phyloP scores from a whole-genome alignment of 305 asterid genomes.

The Fraxinus sp. region DNA sequence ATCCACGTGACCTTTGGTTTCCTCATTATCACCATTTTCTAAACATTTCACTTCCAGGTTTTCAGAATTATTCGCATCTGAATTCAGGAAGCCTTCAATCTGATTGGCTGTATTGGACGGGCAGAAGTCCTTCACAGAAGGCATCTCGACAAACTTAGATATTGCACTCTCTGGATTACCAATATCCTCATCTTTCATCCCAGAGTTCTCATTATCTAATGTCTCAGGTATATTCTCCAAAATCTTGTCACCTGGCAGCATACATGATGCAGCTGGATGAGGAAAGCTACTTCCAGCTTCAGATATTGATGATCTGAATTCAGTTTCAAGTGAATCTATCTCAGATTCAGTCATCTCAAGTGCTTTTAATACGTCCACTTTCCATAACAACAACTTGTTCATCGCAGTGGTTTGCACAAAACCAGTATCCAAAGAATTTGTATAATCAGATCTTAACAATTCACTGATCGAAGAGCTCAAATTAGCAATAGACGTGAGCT shows the following conservation, averaged over 20 bases:
- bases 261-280: slow-evolving; percentile 30
- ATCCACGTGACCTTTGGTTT: slow-evolving; percentile 27
- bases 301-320: slow-evolving; percentile 34
- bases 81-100: slow-evolving; percentile 27
- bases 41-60: slow-evolving; percentile 31
- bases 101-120: slow-evolving; percentile 32
- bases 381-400: slow-evolving; percentile 39
- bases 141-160: slow-evolving; percentile 45
- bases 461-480: slow-evolving; percentile 37
- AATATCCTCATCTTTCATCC: slow-evolving; percentile 47
- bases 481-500: slow-evolving; percentile 29
- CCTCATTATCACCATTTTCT: slow-evolving; percentile 32
- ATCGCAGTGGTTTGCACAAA: slow-evolving; percentile 39
- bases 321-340: slow-evolving; percentile 47
- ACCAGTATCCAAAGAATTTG: slow-evolving; percentile 29
- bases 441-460: slow-evolving; percentile 35
- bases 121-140: slow-evolving; percentile 35
- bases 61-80: slow-evolving; percentile 32
- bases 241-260: slow-evolving; percentile 32
- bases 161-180: slow-evolving; percentile 67
- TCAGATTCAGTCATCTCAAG: slow-evolving; percentile 46
- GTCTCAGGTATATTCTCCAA: slow-evolving; percentile 33
- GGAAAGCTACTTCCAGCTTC: slow-evolving; percentile 21
- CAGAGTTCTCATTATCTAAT: slow-evolving; percentile 28
- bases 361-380: slow-evolving; percentile 38